phyloP scores from a whole-genome alignment of 2,329 filamentous ascomycete species.

The Colletotrichum destructivum region DNA sequence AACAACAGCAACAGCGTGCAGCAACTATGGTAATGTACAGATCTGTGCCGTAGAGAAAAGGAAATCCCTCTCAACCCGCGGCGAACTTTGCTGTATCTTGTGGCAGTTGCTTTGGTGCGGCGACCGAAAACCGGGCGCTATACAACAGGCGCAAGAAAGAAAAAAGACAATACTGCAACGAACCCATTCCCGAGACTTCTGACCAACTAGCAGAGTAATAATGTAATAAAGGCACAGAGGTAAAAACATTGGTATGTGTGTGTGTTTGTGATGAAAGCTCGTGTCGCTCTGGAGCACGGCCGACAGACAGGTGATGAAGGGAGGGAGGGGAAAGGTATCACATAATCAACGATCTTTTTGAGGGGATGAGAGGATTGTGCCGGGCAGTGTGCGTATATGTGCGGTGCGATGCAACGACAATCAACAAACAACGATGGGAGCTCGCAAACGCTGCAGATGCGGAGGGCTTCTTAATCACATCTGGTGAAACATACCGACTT shows the following conservation, averaged over 20 bases:
- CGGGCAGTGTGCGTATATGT: slow-evolving; percentile 41
- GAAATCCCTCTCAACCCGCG: slow-evolving; percentile 55
- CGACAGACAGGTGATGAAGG: slow-evolving; percentile 39
- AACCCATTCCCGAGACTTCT: slow-evolving; percentile 50
- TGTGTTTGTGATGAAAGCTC: slow-evolving; percentile 40
- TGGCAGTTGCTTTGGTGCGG: slow-evolving; percentile 50
- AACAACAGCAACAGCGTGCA: slow-evolving; percentile 52
- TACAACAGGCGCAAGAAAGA: slow-evolving; percentile 41
- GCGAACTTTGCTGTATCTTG: slow-evolving; percentile 56
- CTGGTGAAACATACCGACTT: slow-evolving; percentile 99
- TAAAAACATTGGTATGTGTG: slow-evolving; percentile 32
- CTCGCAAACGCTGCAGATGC: slow-evolving; percentile 57
- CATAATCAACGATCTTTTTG: slow-evolving; percentile 45
- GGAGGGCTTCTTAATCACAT: slow-evolving; percentile 74
- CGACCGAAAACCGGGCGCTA: slow-evolving; percentile 49
- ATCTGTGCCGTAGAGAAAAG: slow-evolving; percentile 57
- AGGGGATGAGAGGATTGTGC: slow-evolving; percentile 22
- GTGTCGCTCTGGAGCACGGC: slow-evolving; percentile 42
- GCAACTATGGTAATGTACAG: slow-evolving; percentile 71
- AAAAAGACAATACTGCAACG: slow-evolving; percentile 48
- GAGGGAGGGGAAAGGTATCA: slow-evolving; percentile 51
- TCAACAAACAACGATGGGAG: slow-evolving; percentile 42
- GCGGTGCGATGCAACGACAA: slow-evolving; percentile 45
- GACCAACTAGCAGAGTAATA: slow-evolving; percentile 42
- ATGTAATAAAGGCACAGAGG: slow-evolving; percentile 41